A percentile compares a stretch with the other conserved stretches of the same genome.
Evolutionary conservation across 2,329 filamentous ascomycete species (phyloP).

Genomic region (Diaporthe citrichinensis): DNA sequence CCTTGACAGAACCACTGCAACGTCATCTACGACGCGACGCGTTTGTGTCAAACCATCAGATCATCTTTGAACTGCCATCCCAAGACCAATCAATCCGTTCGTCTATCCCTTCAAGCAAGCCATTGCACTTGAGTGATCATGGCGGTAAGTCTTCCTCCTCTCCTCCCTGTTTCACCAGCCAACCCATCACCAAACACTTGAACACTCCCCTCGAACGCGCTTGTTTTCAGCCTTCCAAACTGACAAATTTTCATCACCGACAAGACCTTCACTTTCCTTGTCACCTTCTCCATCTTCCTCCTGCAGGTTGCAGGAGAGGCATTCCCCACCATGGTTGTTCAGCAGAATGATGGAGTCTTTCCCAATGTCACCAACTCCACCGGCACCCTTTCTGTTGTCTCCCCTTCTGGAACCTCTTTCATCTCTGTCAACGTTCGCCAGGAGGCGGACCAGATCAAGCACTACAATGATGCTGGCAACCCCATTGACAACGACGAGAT

Average conservation of each 20-base stretch:
- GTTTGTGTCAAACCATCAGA: background rate
- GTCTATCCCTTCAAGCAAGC: slow-evolving; percentile 1
- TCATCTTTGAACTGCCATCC: background rate
- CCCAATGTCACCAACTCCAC: slow-evolving; percentile 8
- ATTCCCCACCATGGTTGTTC: slow-evolving; percentile 18
- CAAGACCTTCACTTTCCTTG: background rate
- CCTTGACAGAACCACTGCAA: slow-evolving; percentile 1
- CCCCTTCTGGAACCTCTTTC: background rate
- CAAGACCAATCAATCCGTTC: background rate
- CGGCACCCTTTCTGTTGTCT: background rate
- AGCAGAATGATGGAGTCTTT: slow-evolving; percentile 18
- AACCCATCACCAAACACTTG: no score
- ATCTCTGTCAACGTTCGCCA: background rate
- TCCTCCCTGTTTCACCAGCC: background rate
- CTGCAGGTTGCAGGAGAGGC: slow-evolving; percentile 13
- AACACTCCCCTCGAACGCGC: background rate
- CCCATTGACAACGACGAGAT: slow-evolving; percentile 1
- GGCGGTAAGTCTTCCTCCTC: background rate
- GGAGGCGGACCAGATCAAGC: slow-evolving; percentile 12
- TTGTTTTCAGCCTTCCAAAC: background rate
- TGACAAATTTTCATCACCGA: background rate
- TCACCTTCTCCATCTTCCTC: slow-evolving; percentile 15
- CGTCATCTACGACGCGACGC: background rate
- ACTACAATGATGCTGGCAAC: background rate
- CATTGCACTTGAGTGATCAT: slow-evolving; percentile 4